Base-by-base conservation (phyloP, 176 grass and related monocot genomes). In the Luzula sylvatica region DNA sequence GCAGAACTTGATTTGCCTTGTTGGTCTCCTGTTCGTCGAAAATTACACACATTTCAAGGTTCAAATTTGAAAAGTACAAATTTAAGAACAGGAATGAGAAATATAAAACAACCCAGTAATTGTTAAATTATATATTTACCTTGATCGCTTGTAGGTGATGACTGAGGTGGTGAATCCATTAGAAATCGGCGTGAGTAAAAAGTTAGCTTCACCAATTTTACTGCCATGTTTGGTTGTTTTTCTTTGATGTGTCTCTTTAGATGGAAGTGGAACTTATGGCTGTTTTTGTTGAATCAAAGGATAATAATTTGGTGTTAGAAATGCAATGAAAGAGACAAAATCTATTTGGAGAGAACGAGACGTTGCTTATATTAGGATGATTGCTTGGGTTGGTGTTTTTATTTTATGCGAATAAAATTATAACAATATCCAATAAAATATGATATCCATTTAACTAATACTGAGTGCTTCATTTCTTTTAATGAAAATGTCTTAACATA, bases 1-100 rank as follows among this genome's bases (percentile, higher is more conserved):
- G 44, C 50, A n/a, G 70, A 66, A 38, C 58, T 25, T 3, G 79
- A 81, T 62, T 81, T 75, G 2, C 65, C 74, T 64, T n/a, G n/a
- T n/a, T 38, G 1, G 2, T 43, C 11, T 18, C 72, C 72, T 75
- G 45, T 26, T 65, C 14, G 39, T 35, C 2, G 19, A 35, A 56
- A 54, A 54, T 56, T 23, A 54, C 48, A 43, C 50, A 47, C 12
- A 35, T 35, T 35, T 35, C 30, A 35, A 35, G 9, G 9, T 9
- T 35, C 30, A 9, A 35, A 35, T 7, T 35, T 21, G 12, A 46
- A 65, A 32, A 0, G 2, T 48, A 35, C 26, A 22, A 64, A 17
- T 29, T 63, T 26, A n/a, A 32, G 1, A 63, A 6, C 3, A 35
- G 9, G 30, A 35, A 35, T 35, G 9, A 7, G 5, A 9, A 35